These are phyloP conservation scores for Aspergillus sp. DNA, from an alignment of 2,329 filamentous ascomycete genomes.

Conservation along the genomic window DNA sequence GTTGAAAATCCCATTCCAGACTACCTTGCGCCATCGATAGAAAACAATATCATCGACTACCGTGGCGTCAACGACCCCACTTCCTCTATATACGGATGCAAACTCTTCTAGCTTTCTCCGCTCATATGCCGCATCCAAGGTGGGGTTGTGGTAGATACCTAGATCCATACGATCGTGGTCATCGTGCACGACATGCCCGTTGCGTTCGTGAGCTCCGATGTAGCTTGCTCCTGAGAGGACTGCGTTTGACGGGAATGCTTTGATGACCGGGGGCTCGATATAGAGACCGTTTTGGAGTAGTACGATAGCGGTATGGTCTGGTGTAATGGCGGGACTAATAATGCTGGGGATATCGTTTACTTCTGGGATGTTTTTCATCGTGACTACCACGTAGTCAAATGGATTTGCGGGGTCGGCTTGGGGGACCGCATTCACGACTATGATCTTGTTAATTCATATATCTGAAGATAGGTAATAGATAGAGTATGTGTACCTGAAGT, in stretches of 20 bases:
- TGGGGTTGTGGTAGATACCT: slow-evolving; percentile 41
- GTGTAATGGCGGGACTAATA: slow-evolving; percentile 49
- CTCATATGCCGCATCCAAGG: not conserved
- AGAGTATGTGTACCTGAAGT: slow-evolving; percentile 25
- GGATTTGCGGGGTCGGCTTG: slow-evolving; percentile 13
- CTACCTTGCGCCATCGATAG: slow-evolving; percentile 36
- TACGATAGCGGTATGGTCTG: slow-evolving; percentile 49
- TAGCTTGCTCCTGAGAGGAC: slow-evolving; percentile 51
- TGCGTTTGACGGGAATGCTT: slow-evolving; percentile 47
- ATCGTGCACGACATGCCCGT: slow-evolving; percentile 50
- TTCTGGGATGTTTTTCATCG: slow-evolving; percentile 59
- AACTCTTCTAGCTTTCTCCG: slow-evolving; percentile 29
- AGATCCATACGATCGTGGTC: slow-evolving; percentile 48
- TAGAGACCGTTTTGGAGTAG: slow-evolving; percentile 62
- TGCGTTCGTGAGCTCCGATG: slow-evolving; percentile 49
- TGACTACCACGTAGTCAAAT: slow-evolving; percentile 55
- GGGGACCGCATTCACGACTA: slow-evolving; percentile 48
- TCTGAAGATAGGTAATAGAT: not conserved
- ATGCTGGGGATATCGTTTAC: slow-evolving; percentile 43
- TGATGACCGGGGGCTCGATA: slow-evolving; percentile 53
- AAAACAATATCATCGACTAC: slow-evolving; percentile 30
- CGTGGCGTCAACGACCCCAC: slow-evolving; percentile 29
- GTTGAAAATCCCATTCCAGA: slow-evolving; percentile 51
- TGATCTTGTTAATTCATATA: not conserved
- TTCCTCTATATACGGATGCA: slow-evolving; percentile 44